These are phyloP conservation scores for Alopecurus myosuroides DNA, from an alignment of 176 grass and related monocot genomes.

Conservation along the genomic window DNA sequence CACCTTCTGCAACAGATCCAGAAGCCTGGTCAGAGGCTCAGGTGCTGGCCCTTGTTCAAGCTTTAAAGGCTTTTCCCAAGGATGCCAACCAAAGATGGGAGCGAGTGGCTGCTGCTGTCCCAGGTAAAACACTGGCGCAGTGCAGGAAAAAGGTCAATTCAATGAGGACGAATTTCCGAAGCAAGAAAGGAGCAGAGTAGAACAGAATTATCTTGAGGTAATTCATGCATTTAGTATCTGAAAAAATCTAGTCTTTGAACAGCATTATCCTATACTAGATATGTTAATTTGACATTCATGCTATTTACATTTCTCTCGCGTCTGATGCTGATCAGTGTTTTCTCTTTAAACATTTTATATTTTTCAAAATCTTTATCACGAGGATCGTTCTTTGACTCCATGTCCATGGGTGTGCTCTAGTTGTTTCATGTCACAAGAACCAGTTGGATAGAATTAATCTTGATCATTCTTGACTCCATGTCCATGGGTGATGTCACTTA, in stretches of 20 bases:
- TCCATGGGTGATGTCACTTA: background rate
- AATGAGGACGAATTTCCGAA: conserved; percentile 87
- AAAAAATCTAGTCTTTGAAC: background rate
- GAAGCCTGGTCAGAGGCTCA: conserved; percentile 86
- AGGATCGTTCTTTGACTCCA: too few species aligned
- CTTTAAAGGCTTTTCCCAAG: conserved; percentile 92
- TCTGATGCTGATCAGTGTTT: background rate
- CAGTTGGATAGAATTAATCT: too few species aligned
- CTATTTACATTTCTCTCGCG: background rate
- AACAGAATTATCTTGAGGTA: background rate
- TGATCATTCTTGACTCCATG: too few species aligned
- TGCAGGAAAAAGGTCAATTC: conserved; percentile 89
- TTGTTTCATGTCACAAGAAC: background rate
- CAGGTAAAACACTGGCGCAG: conserved; percentile 87
- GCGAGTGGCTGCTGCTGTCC: conserved; percentile 87
- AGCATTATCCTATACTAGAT: background rate
- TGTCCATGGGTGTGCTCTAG: background rate
- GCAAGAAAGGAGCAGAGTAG: conserved; percentile 74
- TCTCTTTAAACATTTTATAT: background rate
- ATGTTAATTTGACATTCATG: background rate
- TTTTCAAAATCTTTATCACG: too few species aligned
- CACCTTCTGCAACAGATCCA: conserved; percentile 39
- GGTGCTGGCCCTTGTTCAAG: conserved; percentile 84
- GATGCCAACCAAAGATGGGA: conserved; percentile 95
- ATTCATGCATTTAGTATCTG: background rate